A percentile compares a stretch with the other conserved stretches of the same genome.
These are phyloP conservation scores for Trametes hirsuta DNA, from an alignment of 1,284 basidiomycete genomes.

Conservation along the genomic window DNA sequence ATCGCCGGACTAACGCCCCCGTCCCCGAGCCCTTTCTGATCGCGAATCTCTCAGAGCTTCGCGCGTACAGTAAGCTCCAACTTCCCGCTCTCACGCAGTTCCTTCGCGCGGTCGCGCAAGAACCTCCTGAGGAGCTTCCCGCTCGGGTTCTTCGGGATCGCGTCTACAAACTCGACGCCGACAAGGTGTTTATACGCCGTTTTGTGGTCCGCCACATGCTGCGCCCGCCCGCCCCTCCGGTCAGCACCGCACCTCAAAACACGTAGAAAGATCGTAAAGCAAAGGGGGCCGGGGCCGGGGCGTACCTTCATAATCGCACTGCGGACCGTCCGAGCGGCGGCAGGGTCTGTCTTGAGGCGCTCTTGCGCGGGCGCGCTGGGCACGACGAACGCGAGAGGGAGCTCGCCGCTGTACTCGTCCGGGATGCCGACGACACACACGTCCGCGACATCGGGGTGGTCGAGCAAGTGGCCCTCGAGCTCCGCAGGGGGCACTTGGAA, in stretches of 20 bases:
- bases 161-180: constrained; percentile 30
- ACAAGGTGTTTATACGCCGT: constrained; percentile 28
- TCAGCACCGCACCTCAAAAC: neutral
- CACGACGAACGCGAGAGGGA: constrained; percentile 46
- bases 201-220: constrained; percentile 32
- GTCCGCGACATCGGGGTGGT: constrained; percentile 54
- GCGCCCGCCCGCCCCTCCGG: neutral
- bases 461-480: constrained; percentile 38
- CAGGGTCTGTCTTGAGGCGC: constrained; percentile 14
- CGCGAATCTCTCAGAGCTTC: constrained; percentile 10
- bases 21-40: no score
- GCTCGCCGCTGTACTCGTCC: constrained; percentile 77
- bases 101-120: constrained; percentile 40
- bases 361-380: constrained; percentile 21
- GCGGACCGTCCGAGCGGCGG: constrained; percentile 4
- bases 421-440: constrained; percentile 71
- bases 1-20: no score
- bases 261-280: neutral
- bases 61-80: constrained; percentile 11
- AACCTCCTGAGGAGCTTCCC: constrained; percentile 31
- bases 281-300: neutral
- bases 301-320: constrained; percentile 15
- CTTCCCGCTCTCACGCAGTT: constrained; percentile 16
- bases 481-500: constrained; percentile 41
- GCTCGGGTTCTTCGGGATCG: constrained; percentile 31